phyloP scores from a whole-genome alignment of 139 green algal species.

The Edaphochlamys debaryana region DNA sequence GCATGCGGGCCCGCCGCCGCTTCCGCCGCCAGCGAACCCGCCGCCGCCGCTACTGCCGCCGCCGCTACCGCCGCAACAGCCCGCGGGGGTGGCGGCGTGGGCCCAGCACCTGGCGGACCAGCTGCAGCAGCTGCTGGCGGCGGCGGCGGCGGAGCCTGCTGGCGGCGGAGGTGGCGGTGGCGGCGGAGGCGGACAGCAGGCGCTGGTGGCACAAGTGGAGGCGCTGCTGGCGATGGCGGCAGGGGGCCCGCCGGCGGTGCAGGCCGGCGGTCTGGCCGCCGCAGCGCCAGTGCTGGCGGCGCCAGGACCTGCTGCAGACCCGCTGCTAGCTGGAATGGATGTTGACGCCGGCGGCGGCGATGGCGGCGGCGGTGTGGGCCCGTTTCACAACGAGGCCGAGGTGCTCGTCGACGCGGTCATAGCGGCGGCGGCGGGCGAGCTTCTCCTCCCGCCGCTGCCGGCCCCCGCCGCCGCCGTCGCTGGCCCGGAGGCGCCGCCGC shows the following conservation, averaged over 20 bases:
- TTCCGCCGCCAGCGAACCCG: not conserved
- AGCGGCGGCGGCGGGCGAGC: no score
- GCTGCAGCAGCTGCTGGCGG: not conserved
- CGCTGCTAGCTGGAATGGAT: no score
- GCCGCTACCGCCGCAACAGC: not conserved
- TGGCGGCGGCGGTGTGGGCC: no score
- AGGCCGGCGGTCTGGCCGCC: not conserved
- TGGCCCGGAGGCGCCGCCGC: no score
- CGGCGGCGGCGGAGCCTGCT: not conserved
- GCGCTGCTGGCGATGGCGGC: not conserved
- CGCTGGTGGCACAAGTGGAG: not conserved
- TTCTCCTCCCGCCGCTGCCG: no score
- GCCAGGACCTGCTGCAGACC: no score
- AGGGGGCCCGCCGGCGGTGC: not conserved
- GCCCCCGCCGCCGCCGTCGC: no score
- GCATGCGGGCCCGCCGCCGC: not conserved
- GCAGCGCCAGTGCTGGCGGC: not conserved
- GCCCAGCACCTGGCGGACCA: slow-evolving; percentile 7
- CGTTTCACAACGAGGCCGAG: no score
- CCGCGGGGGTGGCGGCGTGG: not conserved
- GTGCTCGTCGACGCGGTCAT: no score
- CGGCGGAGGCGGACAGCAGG: not conserved
- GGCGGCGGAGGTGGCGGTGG: not conserved
- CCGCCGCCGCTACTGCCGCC: not conserved
- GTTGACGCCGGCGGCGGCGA: no score